These are phyloP conservation scores for Lipomyces yamadae DNA, from an alignment of 805 yeast genomes.

Conservation along the genomic window DNA sequence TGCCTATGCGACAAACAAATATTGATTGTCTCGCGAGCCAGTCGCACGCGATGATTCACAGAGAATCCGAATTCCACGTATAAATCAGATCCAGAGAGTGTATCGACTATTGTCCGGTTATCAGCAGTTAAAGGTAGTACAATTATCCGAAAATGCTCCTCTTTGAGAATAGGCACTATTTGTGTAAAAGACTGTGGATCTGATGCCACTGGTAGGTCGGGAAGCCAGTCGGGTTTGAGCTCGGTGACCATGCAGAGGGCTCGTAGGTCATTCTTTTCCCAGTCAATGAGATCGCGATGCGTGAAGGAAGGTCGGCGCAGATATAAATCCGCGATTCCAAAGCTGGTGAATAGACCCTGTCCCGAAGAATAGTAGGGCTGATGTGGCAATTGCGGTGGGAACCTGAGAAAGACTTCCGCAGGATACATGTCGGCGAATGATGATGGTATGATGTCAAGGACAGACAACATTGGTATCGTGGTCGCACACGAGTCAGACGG, in stretches of 20 bases:
- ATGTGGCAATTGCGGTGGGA: constrained; percentile 25
- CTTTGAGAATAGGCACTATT: constrained; percentile 41
- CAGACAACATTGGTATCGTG: constrained; percentile 13
- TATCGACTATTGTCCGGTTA: constrained; percentile 54
- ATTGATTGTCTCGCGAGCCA: constrained; percentile 65
- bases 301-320: constrained; percentile 63
- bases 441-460: constrained; percentile 25
- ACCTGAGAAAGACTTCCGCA: constrained; percentile 17
- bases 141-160: constrained; percentile 53
- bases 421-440: constrained; percentile 31
- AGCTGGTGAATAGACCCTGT: constrained; percentile 16
- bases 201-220: background rate
- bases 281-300: constrained; percentile 64
- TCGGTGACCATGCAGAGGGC: constrained; percentile 62
- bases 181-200: background rate
- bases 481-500: constrained; percentile 15
- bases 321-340: constrained; percentile 23
- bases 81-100: constrained; percentile 63
- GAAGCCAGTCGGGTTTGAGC: constrained; percentile 60
- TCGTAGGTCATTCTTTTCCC: constrained; percentile 73
- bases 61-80: constrained; percentile 68
- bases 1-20: constrained; percentile 49
- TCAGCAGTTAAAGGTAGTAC: constrained; percentile 58
- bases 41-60: constrained; percentile 56
- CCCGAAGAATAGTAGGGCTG: background rate